Conservation (phyloP, 331 rosid genomes). For the Rosa hybrid region DNA sequence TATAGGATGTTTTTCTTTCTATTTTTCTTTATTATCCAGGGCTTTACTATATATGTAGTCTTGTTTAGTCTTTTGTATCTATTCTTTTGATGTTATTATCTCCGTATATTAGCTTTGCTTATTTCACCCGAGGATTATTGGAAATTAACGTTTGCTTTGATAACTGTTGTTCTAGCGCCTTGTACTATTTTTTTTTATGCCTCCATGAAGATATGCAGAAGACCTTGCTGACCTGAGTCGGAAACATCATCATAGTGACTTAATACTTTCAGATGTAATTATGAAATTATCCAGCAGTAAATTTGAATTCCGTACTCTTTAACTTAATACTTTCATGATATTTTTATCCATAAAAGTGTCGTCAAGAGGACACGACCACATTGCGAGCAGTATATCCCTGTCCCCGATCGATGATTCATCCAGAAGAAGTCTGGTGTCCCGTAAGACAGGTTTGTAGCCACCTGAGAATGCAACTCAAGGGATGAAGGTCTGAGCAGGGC, state of each 20-base stretch:
- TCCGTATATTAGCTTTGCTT: constrained; percentile 23
- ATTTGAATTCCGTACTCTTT: neutral
- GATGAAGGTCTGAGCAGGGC: too few species aligned
- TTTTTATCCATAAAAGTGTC: too few species aligned
- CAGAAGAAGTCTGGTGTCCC: too few species aligned
- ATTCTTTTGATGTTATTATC: constrained; percentile 26
- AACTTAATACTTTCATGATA: too few species aligned
- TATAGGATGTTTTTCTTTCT: constrained; percentile 32
- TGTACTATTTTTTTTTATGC: neutral
- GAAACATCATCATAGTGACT: neutral
- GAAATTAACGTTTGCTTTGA: constrained; percentile 36
- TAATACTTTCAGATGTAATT: neutral
- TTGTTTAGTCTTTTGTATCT: constrained; percentile 33
- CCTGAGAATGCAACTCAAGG: too few species aligned
- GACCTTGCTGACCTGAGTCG: neutral
- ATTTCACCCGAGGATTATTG: constrained; percentile 30
- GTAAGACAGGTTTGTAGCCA: too few species aligned
- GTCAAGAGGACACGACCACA: too few species aligned
- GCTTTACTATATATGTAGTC: constrained; percentile 3
- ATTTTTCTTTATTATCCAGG: constrained; percentile 10
- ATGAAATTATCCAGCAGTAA: neutral
- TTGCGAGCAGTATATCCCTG: too few species aligned
- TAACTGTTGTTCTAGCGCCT: neutral
- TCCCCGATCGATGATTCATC: too few species aligned
- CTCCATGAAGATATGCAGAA: neutral